phyloP scores from a whole-genome alignment of 164 flowering plant species.

The Kingdonia uniflora region DNA sequence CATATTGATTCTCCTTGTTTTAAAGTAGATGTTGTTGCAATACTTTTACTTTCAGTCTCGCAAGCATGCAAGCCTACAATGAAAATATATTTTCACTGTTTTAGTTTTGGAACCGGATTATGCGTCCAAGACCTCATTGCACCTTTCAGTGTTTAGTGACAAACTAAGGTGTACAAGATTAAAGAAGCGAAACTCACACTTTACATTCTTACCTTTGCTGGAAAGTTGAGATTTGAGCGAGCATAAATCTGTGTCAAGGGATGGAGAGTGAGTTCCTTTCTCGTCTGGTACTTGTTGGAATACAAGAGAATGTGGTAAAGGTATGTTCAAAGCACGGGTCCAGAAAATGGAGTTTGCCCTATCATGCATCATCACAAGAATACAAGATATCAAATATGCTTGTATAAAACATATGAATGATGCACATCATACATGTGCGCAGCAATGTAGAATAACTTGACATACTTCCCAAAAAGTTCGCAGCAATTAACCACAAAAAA shows the following conservation, averaged over 20 bases:
- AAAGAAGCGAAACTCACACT: constrained; percentile 23
- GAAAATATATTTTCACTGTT: not conserved
- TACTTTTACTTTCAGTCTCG: constrained; percentile 12
- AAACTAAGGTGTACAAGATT: constrained; percentile 1
- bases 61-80: constrained; percentile 13
- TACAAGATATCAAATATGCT: not conserved
- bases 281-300: constrained; percentile 44
- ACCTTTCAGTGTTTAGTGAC: not conserved
- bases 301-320: constrained; percentile 70
- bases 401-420: constrained; percentile 3
- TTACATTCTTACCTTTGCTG: constrained; percentile 16
- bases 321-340: constrained; percentile 89
- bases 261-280: constrained; percentile 15
- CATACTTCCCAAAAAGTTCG: too few relatives aligned
- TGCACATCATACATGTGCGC: not conserved
- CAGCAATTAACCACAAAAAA: too few relatives aligned
- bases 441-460: not conserved
- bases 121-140: not conserved
- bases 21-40: constrained; percentile 18
- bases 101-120: not conserved
- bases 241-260: constrained; percentile 13
- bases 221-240: constrained; percentile 16
- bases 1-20: constrained; percentile 49
- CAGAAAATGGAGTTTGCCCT: constrained; percentile 98
- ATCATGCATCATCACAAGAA: constrained; percentile 9